Conservation (phyloP, 805 yeast genomes). For the Metschnikowia bowlesiae region DNA sequence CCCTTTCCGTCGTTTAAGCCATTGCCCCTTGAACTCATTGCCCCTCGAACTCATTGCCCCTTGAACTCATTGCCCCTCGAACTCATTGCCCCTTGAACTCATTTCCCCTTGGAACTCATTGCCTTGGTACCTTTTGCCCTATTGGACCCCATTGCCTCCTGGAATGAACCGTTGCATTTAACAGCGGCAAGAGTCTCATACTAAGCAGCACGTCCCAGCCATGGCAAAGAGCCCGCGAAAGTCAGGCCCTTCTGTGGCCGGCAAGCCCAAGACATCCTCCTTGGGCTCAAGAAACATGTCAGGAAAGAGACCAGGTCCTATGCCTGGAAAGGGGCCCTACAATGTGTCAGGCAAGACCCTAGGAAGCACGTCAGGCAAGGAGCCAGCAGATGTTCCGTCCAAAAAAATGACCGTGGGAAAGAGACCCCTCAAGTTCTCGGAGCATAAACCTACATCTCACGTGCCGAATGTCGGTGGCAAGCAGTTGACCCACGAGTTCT, state of each 20-base stretch:
- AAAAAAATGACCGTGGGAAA: background rate
- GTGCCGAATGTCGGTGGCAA: slow-evolving; percentile 28
- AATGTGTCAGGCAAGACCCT: no score
- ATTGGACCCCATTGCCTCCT: background rate
- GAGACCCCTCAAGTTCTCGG: slow-evolving; percentile 6
- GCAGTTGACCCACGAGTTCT: slow-evolving; percentile 22
- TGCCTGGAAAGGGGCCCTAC: no score
- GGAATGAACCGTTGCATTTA: background rate
- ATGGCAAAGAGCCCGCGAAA: slow-evolving; percentile 36
- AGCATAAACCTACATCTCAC: slow-evolving; percentile 12
- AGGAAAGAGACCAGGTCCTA: background rate
- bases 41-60: no score
- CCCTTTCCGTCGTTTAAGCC: no score
- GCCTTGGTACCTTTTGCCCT: no score
- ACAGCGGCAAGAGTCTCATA: background rate
- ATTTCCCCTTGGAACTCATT: no score
- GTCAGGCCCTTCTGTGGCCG: slow-evolving; percentile 6
- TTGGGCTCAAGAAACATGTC: background rate
- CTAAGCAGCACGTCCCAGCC: background rate
- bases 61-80: no score
- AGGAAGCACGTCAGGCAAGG: background rate
- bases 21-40: no score
- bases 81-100: no score
- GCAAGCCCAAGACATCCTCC: background rate
- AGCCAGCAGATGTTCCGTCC: background rate